Evolutionary conservation across 768 basidiomycete species (phyloP).

Genomic region (Lentinus tigrinus): DNA sequence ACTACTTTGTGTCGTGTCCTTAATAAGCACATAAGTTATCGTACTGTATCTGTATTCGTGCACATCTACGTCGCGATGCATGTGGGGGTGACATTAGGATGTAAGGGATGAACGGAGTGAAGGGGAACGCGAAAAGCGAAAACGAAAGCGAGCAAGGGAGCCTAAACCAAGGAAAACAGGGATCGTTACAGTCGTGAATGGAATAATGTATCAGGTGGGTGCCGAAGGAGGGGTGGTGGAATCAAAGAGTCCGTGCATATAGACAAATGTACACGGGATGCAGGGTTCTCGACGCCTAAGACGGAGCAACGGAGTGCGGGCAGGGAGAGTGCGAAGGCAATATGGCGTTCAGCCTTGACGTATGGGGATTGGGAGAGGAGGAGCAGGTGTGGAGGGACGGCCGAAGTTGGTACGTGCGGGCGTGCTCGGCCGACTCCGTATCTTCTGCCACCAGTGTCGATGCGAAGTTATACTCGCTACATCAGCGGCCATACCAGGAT

Average conservation of each 20-base stretch:
- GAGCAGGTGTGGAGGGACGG: constrained; percentile 7
- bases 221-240: background rate
- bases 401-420: background rate
- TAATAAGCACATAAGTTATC: constrained; percentile 13
- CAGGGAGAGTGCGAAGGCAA: background rate
- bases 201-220: background rate
- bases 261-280: constrained; percentile 1
- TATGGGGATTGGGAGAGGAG: constrained; percentile 8
- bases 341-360: too few species aligned
- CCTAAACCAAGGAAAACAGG: background rate
- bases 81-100: background rate
- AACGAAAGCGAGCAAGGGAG: background rate
- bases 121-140: background rate
- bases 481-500: background rate
- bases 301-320: background rate
- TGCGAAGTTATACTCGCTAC: background rate
- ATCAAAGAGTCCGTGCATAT: background rate
- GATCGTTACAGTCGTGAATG: constrained; percentile 2
- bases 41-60: background rate
- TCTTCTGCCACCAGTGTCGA: constrained; percentile 23
- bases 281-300: background rate
- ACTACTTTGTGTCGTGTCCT: too few species aligned
- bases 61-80: too few species aligned
- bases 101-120: background rate
- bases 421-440: constrained; percentile 17